Conservation (phyloP, 176 grass and related monocot species). For the Oryza officinalis region DNA sequence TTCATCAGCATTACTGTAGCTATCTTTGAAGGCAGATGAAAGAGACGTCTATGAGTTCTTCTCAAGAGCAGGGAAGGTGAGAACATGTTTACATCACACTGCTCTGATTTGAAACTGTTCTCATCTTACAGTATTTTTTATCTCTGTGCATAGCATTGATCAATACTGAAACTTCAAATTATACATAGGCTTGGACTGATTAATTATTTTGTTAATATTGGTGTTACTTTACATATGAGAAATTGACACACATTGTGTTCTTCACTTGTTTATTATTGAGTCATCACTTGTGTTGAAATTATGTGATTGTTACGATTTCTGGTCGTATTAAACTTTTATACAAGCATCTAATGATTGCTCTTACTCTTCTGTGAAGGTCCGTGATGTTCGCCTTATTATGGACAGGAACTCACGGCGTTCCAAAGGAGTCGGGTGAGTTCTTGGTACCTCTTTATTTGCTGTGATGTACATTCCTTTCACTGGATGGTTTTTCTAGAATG, state of each 20-base stretch:
- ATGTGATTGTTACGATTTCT: neutral
- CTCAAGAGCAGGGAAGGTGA: slow-evolving; percentile 98
- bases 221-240: neutral
- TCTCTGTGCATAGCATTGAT: neutral
- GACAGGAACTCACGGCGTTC: slow-evolving; percentile 94
- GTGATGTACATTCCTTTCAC: neutral
- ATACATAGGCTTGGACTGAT: neutral
- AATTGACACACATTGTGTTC: neutral
- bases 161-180: neutral
- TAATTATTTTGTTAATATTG: neutral
- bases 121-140: neutral
- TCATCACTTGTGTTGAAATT: neutral
- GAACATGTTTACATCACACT: slow-evolving; percentile 1
- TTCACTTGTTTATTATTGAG: neutral
- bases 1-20: slow-evolving; percentile 45
- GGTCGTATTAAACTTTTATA: neutral
- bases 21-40: slow-evolving; percentile 94
- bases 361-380: slow-evolving; percentile 58
- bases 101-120: neutral
- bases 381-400: slow-evolving; percentile 99
- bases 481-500: slow-evolving; percentile 22
- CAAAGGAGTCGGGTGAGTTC: slow-evolving; percentile 95
- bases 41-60: slow-evolving; percentile 98
- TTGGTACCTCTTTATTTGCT: neutral
- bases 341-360: slow-evolving; percentile 1